These are phyloP conservation scores for Yamadazyma conglobata DNA, from an alignment of 1,139 yeast species.

Conservation along the genomic window DNA sequence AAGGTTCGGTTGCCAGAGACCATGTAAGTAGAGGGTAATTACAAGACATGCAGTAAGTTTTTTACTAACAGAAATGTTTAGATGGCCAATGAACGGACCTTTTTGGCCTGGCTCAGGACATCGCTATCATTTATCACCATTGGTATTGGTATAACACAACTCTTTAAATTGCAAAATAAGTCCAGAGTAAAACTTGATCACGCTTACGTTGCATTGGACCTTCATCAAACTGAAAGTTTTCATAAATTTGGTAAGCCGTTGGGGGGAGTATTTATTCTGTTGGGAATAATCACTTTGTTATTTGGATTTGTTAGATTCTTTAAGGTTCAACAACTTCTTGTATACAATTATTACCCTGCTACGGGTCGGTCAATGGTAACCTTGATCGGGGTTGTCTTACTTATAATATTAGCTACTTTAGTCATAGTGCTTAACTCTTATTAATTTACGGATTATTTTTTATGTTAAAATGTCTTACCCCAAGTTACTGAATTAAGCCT, in stretches of 20 bases:
- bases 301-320: conserved; percentile 34
- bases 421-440: conserved; percentile 19
- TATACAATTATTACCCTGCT: conserved; percentile 28
- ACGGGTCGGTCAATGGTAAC: conserved; percentile 23
- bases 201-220: conserved; percentile 9
- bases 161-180: conserved; percentile 30
- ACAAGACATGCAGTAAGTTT: background rate
- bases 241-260: conserved; percentile 32
- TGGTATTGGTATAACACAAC: conserved; percentile 43
- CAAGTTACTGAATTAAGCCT: no score
- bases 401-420: conserved; percentile 23
- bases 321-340: conserved; percentile 29
- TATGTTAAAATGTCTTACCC: no score
- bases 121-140: conserved; percentile 40
- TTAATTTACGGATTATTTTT: no score
- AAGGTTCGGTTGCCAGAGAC: conserved; percentile 49
- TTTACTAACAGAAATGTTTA: conserved; percentile 8
- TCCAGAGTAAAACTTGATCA: conserved; percentile 18
- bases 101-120: conserved; percentile 74
- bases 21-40: conserved; percentile 22
- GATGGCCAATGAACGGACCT: conserved; percentile 76
- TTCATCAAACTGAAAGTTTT: conserved; percentile 7
- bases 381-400: conserved; percentile 20
- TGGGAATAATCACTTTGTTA: conserved; percentile 34
- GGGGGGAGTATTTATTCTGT: conserved; percentile 31